Evolutionary conservation across 768 basidiomycete species (phyloP), one percentile per base, ranked within the genome.

Genomic region (Leccinum ochraceum): DNA sequence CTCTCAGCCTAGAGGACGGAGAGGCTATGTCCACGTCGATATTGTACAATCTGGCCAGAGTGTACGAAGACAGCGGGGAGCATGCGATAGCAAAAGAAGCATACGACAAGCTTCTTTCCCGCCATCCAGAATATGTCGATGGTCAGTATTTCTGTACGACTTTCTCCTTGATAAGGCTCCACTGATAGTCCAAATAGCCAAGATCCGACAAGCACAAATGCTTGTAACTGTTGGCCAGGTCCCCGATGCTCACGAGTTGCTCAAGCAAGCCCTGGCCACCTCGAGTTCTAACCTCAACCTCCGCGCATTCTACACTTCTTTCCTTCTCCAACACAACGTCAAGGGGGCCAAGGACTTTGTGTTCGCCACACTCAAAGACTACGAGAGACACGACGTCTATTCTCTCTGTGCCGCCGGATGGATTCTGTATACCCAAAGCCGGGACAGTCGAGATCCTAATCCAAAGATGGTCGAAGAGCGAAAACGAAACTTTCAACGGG

Each of bases 91-190:
- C 96, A 2, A 87, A 82, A 63, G 92, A 90, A 65, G 94, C 92
- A 2, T 98, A 95, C 67, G 85, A 88, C 53, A 94, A 94, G 74
- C 80, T 98, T 9, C 75, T 98, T 37, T 78, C 85, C n/a, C 82
- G 90, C 56, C 96, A 98, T 79, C 94, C 95, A 1, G 97, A 98
- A 76, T 98, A 96, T 71, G 84, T 95, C 24, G 96, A 98, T 71
- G 96, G 95, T 96, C 65, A 52, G 89, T 78, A 36, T 56, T 54
- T 39, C 34, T n/a, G 51, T 55, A 20, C 0, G 8, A 30, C 44
- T 7, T 22, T 7, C 30, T 48, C 39, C 37, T 57, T 14, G 10
- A 46, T 34, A n/a, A 46, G 44, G 6, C 4, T 17, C 6, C 14
- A 42, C 60, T 73, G 32, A 74, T 46, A 6, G 5, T 13, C 46